Evolutionary conservation across 2,329 filamentous ascomycete species (phyloP).

Genomic region (Fusarium tanahbumbuense): DNA sequence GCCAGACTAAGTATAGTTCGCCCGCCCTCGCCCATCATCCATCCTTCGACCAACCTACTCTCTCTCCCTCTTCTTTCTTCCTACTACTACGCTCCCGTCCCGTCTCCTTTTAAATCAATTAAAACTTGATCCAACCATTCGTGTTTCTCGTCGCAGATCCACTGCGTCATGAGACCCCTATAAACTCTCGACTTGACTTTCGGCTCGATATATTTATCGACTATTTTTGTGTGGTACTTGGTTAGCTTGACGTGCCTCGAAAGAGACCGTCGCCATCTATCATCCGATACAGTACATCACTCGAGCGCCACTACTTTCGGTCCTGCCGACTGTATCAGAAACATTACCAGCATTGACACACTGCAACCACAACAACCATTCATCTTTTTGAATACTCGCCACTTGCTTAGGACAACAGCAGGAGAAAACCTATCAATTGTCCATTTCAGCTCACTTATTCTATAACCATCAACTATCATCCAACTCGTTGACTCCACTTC

Average conservation of each 20-base stretch:
- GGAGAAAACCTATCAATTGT: slow-evolving; percentile 1
- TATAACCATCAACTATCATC: background rate
- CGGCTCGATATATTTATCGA: slow-evolving; percentile 12
- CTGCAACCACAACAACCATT: slow-evolving; percentile 1
- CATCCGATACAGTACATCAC: slow-evolving; percentile 15
- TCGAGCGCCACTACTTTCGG: slow-evolving; percentile 27
- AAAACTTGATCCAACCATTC: slow-evolving; percentile 15
- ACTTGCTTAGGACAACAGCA: slow-evolving; percentile 4
- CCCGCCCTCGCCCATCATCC: slow-evolving; percentile 39
- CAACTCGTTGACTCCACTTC: background rate
- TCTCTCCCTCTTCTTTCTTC: slow-evolving; percentile 20
- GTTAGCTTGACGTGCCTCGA: slow-evolving; percentile 21
- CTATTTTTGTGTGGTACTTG: background rate
- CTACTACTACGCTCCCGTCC: slow-evolving; percentile 7
- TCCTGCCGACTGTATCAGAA: slow-evolving; percentile 14
- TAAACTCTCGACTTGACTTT: slow-evolving; percentile 8
- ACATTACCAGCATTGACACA: slow-evolving; percentile 8
- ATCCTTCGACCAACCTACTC: slow-evolving; percentile 26
- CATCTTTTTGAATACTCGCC: slow-evolving; percentile 8
- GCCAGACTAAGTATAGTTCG: slow-evolving; percentile 42
- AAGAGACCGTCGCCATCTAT: slow-evolving; percentile 20
- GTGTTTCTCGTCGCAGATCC: slow-evolving; percentile 28
- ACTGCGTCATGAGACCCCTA: slow-evolving; percentile 35
- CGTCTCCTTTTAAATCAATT: slow-evolving; percentile 6
- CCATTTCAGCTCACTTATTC: background rate